Conservation (phyloP, 73 alveolate genomes). For the Breviolum minutum region DNA sequence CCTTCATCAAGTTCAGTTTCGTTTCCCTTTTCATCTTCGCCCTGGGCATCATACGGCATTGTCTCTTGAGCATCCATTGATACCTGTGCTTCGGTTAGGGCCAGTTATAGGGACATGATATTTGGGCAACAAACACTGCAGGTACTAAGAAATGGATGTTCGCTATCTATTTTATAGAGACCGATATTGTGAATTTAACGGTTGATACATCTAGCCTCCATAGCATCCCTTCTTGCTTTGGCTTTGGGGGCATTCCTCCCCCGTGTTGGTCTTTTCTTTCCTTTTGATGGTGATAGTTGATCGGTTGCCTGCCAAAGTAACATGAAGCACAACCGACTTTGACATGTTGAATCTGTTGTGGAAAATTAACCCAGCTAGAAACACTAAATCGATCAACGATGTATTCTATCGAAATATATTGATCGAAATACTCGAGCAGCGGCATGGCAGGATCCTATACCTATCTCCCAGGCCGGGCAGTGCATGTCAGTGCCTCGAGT, state of each 20-base stretch:
- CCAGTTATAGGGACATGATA: background rate
- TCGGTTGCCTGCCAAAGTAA: background rate
- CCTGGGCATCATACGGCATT: background rate
- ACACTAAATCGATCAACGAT: too few species aligned
- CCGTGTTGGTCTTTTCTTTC: background rate
- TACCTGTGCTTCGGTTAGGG: background rate
- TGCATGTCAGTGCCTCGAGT: background rate
- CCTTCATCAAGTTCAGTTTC: background rate
- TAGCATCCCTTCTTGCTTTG: background rate
- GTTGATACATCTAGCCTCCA: too few species aligned
- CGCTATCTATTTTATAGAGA: background rate
- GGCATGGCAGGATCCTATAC: background rate
- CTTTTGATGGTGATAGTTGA: background rate
- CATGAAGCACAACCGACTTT: background rate
- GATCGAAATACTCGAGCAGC: background rate
- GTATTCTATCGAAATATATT: background rate
- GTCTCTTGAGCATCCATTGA: background rate
- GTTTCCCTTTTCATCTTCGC: background rate
- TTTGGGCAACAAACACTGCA: background rate
- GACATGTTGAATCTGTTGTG: too few species aligned
- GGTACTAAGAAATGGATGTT: background rate
- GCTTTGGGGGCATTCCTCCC: constrained; percentile 10
- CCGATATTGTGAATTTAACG: too few species aligned
- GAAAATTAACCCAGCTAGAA: too few species aligned
- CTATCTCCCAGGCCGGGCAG: background rate